phyloP scores from a whole-genome alignment of 345 rosid species.

The Salix viminalis region DNA sequence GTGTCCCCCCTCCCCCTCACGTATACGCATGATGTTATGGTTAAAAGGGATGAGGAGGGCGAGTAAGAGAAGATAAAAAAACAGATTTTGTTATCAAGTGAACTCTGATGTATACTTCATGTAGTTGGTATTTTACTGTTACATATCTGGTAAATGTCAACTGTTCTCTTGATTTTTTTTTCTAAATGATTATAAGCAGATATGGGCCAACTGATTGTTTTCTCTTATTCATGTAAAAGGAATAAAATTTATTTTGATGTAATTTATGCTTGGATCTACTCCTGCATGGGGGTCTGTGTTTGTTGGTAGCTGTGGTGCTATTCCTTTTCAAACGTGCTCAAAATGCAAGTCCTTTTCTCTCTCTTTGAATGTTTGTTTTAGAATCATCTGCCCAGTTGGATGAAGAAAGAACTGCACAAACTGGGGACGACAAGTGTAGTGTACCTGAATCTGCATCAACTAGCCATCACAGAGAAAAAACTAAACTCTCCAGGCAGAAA shows the following conservation, averaged over 20 bases:
- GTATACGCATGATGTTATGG: neutral
- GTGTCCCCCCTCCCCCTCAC: neutral
- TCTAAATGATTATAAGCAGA: neutral
- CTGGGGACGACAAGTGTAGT: slow-evolving; percentile 47
- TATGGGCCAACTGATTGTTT: neutral
- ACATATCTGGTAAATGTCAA: neutral
- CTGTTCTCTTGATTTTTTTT: neutral
- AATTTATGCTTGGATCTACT: neutral
- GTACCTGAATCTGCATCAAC: slow-evolving; percentile 52
- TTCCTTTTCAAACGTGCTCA: neutral
- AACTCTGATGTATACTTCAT: neutral
- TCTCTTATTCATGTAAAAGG: neutral
- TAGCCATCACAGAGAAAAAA: slow-evolving; percentile 37
- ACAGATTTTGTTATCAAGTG: neutral
- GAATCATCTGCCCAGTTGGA: slow-evolving; percentile 68
- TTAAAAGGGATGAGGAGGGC: neutral
- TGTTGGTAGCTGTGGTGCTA: neutral
- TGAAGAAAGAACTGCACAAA: slow-evolving; percentile 48
- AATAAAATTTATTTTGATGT: neutral
- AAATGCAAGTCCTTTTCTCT: neutral
- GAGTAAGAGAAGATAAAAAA: neutral
- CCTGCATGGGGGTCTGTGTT: neutral
- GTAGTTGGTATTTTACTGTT: neutral
- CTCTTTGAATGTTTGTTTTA: slow-evolving; percentile 25
- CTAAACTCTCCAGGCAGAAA: slow-evolving; percentile 35